Percentiles rank a stretch among this genome's conserved stretches.
These are phyloP conservation scores for Pseudonitzschia pungens DNA, from an alignment of 108 stramenopile species.

Conservation along the genomic window DNA sequence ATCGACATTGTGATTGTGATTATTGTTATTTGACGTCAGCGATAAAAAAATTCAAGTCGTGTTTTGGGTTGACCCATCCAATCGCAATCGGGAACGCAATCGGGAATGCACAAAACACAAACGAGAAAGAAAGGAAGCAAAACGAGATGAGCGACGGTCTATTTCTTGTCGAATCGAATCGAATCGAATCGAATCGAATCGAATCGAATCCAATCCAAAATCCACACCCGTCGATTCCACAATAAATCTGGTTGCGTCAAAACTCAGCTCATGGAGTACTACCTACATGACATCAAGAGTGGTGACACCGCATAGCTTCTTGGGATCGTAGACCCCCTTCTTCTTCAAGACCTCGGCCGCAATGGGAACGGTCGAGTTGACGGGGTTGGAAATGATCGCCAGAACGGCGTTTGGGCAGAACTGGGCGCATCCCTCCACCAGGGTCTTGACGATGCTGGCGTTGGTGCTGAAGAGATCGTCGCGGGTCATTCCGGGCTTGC, in stretches of 20 bases:
- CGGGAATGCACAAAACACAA: not conserved
- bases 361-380: conserved; percentile 99
- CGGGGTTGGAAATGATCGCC: conserved; percentile 99
- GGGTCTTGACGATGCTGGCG: conserved; percentile 85
- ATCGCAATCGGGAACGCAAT: no score
- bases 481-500: conserved; percentile 97
- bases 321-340: conserved; percentile 92
- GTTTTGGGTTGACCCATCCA: no score
- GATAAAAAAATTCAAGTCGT: no score
- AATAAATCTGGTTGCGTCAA: not conserved
- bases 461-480: conserved; percentile 83
- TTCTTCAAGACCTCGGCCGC: conserved; percentile 97
- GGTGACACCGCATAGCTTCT: conserved; percentile 97
- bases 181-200: not conserved
- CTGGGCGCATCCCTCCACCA: conserved; percentile 95
- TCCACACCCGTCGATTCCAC: no score
- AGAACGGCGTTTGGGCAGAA: conserved; percentile 94
- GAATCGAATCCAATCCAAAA: no score
- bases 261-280: no score
- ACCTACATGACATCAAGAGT: conserved; percentile 89
- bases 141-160: no score
- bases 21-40: no score
- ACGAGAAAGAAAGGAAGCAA: no score
- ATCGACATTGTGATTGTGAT: no score
- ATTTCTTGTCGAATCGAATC: not conserved